A percentile compares a stretch with the other conserved stretches of the same genome.
Evolutionary conservation across 495 filamentous ascomycete genomes (phyloP).

Genomic region (Aspergillus heteromorphus): DNA sequence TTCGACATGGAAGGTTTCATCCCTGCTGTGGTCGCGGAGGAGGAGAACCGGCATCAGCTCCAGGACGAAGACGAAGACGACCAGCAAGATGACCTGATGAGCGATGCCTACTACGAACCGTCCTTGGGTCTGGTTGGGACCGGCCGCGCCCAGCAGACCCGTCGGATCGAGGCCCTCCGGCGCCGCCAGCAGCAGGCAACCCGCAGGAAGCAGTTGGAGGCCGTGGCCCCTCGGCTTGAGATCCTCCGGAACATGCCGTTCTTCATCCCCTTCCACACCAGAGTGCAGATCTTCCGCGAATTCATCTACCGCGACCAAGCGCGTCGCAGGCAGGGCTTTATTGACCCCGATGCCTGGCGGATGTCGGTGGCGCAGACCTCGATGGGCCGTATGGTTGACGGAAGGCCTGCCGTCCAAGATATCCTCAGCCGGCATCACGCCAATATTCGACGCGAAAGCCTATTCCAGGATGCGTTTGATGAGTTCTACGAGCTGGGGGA

Average conservation of each 20-base stretch:
- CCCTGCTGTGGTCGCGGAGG: slow-evolving; percentile 77
- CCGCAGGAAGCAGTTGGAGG: slow-evolving; percentile 62
- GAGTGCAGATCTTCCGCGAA: slow-evolving; percentile 90
- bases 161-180: slow-evolving; percentile 48
- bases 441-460: slow-evolving; percentile 68
- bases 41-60: slow-evolving; percentile 69
- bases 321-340: slow-evolving; percentile 65
- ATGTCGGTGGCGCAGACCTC: slow-evolving; percentile 47
- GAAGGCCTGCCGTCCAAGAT: slow-evolving; percentile 31
- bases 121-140: slow-evolving; percentile 45
- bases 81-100: slow-evolving; percentile 30
- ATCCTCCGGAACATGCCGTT: slow-evolving; percentile 96
- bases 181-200: slow-evolving; percentile 59
- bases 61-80: slow-evolving; percentile 53
- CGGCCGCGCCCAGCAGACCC: slow-evolving; percentile 46
- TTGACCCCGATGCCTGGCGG: slow-evolving; percentile 79
- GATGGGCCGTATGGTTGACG: slow-evolving; percentile 34
- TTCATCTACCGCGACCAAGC: slow-evolving; percentile 82
- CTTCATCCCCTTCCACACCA: slow-evolving; percentile 85
- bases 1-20: slow-evolving; percentile 94
- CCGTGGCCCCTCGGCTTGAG: slow-evolving; percentile 78
- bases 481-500: slow-evolving; percentile 80
- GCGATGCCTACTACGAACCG: slow-evolving; percentile 25
- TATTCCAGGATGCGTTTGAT: slow-evolving; percentile 81
- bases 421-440: slow-evolving; percentile 70